Percentiles rank a stretch among this genome's conserved stretches.
Evolutionary conservation across 2,329 filamentous ascomycete genomes (phyloP).

Genomic region (Nothophaeocryptopus gaeumannii): DNA sequence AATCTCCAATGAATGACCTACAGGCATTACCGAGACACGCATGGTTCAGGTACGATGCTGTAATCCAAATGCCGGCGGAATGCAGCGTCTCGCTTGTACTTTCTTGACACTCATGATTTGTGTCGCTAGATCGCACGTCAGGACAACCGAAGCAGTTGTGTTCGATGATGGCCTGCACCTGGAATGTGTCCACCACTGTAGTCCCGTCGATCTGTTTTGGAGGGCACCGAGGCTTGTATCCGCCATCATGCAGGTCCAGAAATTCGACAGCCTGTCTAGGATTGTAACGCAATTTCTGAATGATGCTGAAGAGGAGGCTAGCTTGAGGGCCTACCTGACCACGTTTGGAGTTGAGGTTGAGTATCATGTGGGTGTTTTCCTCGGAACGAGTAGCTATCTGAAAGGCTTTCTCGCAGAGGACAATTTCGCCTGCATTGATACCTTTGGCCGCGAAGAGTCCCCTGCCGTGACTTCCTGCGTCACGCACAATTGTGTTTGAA

Average conservation of each 20-base stretch:
- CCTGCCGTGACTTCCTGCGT: conserved; percentile 35
- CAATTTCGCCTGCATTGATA: conserved; percentile 40
- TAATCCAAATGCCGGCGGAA: conserved; percentile 46
- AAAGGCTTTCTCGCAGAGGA: conserved; percentile 38
- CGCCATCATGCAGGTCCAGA: conserved; percentile 19
- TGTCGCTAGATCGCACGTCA: neutral
- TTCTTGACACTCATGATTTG: neutral
- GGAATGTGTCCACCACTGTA: conserved; percentile 19
- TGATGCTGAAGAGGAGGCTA: conserved; percentile 7
- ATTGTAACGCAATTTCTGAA: conserved; percentile 21
- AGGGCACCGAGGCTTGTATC: conserved; percentile 11
- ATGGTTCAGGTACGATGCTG: conserved; percentile 54
- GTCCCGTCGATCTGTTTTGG: conserved; percentile 12
- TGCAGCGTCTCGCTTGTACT: neutral
- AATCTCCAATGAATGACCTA: conserved; percentile 54
- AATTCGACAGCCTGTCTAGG: conserved; percentile 7
- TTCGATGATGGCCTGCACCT: conserved; percentile 12
- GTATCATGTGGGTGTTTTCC: neutral
- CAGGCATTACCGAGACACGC: conserved; percentile 48
- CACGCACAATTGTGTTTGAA: conserved; percentile 9
- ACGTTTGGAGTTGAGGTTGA: conserved; percentile 12
- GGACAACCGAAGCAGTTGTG: conserved; percentile 20
- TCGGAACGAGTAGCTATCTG: conserved; percentile 4
- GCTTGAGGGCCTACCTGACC: conserved; percentile 13
- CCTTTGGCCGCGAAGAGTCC: conserved; percentile 43